phyloP scores from a whole-genome alignment of 2,329 filamentous ascomycete species.

The Aureobasidium sp. region DNA sequence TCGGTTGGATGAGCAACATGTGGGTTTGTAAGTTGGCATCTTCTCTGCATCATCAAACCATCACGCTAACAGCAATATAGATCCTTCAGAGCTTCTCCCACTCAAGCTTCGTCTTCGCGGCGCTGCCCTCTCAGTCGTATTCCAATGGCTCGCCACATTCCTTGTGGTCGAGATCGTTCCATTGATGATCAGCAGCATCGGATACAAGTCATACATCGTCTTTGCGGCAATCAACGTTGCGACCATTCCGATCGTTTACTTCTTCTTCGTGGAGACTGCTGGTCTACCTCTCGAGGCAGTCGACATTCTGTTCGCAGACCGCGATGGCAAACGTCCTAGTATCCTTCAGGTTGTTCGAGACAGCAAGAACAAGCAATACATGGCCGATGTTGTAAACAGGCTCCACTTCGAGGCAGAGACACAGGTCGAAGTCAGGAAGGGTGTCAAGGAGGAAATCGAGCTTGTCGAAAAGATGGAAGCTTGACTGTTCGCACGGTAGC shows the following conservation, averaged over 20 bases:
- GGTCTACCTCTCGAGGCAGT: constrained; percentile 12
- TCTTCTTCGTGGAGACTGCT: constrained; percentile 34
- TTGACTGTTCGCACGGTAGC: neutral
- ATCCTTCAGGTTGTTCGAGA: neutral
- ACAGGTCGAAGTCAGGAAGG: constrained; percentile 7
- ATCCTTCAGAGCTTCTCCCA: constrained; percentile 18
- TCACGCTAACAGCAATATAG: neutral
- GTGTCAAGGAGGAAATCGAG: neutral
- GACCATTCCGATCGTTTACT: constrained; percentile 41
- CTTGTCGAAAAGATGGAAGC: neutral
- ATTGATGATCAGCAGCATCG: constrained; percentile 35
- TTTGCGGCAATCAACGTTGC: constrained; percentile 55
- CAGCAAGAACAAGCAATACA: neutral
- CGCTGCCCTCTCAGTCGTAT: constrained; percentile 20
- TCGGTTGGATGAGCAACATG: constrained; percentile 19
- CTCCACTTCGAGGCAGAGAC: neutral
- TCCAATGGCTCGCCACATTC: constrained; percentile 20
- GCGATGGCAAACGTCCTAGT: neutral
- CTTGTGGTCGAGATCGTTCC: constrained; percentile 27
- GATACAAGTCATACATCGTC: constrained; percentile 49
- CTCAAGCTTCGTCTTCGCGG: constrained; percentile 17
- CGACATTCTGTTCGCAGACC: constrained; percentile 13
- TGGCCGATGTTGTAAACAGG: neutral
- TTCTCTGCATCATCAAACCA: no score
- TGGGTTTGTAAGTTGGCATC: constrained; percentile 14